A percentile compares a stretch with the other conserved stretches of the same genome.
Conservation (phyloP, 108 stramenopile genomes). For the Seminavis robusta region DNA sequence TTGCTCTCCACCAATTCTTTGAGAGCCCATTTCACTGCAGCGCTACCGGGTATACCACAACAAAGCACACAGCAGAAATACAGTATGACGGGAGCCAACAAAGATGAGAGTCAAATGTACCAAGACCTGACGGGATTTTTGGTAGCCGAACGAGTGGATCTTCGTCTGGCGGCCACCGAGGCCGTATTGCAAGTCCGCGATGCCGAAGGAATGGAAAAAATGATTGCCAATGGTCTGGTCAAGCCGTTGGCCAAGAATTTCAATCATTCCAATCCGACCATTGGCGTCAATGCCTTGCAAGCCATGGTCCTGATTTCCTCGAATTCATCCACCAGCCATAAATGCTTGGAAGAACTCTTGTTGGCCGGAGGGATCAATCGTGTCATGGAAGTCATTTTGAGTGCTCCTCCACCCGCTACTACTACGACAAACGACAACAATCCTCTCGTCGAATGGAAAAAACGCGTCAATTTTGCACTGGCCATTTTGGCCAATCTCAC, state of each 20-base stretch:
- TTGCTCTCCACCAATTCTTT: too few relatives aligned
- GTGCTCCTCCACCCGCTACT: conserved; percentile 6
- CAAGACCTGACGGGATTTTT: conserved; percentile 37
- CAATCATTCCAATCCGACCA: neutral
- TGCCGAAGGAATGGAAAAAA: neutral
- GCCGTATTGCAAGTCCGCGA: conserved; percentile 35
- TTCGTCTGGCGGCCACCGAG: conserved; percentile 38
- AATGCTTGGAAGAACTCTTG: too few relatives aligned
- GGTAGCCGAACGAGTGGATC: conserved; percentile 27
- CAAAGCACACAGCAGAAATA: too few relatives aligned
- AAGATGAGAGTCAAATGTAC: conserved; percentile 19
- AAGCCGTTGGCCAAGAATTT: too few relatives aligned
- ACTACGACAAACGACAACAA: conserved; percentile 2
- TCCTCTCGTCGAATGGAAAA: conserved; percentile 36
- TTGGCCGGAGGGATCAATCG: conserved; percentile 49
- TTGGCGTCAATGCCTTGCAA: neutral
- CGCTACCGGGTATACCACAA: too few relatives aligned
- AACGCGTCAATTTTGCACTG: conserved; percentile 63
- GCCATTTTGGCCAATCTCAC: conserved; percentile 79
- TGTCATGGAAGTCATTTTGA: conserved; percentile 63
- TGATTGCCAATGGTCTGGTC: neutral
- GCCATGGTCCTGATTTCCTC: conserved; percentile 24
- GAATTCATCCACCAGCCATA: too few relatives aligned
- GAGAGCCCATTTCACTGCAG: too few relatives aligned
- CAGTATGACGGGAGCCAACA: too few relatives aligned